Evolutionary conservation across 768 basidiomycete genomes (phyloP).

Genomic region (Guyanaporus albipodus): DNA sequence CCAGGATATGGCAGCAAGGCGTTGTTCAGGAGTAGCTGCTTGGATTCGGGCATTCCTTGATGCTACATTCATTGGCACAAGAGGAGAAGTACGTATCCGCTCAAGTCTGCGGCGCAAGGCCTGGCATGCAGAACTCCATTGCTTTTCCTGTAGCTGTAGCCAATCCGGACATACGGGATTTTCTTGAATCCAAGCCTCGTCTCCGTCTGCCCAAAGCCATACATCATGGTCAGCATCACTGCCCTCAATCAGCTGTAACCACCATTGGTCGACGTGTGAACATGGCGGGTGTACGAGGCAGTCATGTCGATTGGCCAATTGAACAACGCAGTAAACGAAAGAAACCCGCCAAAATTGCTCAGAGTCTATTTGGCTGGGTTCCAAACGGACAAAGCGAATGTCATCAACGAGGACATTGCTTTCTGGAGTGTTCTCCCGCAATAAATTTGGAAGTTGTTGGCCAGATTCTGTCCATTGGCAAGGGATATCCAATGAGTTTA

Average conservation of each 20-base stretch:
- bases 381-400: background rate
- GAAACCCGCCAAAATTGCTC: background rate
- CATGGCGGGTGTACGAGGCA: conserved; percentile 1
- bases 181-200: conserved; percentile 1
- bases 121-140: background rate
- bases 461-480: background rate
- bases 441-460: background rate
- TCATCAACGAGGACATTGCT: background rate
- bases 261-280: background rate
- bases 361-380: background rate
- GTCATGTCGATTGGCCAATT: background rate
- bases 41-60: background rate
- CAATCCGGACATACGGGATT: background rate
- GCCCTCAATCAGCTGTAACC: background rate
- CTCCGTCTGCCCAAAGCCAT: background rate
- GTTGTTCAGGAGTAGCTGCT: background rate
- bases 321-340: background rate
- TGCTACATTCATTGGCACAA: background rate
- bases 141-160: background rate
- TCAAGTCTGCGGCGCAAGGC: background rate
- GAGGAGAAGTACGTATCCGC: background rate
- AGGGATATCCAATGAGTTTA: background rate
- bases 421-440: background rate
- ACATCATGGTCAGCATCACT: background rate
- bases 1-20: background rate